Evolutionary conservation across 2,329 filamentous ascomycete species (phyloP), one percentile per base, ranked within the genome.

Genomic region (Thermoascus crustaceus): DNA sequence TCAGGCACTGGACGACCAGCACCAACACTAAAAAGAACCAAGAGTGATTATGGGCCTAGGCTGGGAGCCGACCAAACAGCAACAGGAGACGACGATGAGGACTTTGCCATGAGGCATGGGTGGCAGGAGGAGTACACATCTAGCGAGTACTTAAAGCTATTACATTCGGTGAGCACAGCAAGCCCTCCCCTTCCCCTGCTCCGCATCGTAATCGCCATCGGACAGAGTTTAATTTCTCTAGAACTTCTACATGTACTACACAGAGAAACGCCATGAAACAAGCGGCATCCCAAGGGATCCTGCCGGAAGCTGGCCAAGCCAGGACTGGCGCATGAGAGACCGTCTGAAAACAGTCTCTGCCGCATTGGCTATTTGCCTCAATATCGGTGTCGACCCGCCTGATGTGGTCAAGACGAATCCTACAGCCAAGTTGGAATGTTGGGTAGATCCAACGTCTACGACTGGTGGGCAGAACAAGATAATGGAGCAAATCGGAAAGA

Each of bases 191-290:
- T 29, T 7, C 26, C 40, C 23, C 5, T 29, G 4, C 18, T 7
- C 26, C 16, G 18, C 10, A 11, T 8, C 13, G 18, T 16, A n/a
- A 10, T 4, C 4, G 26, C 38, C 20, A 13, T n/a, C 10, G 18
- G 17, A 44, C 34, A 47, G 41, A 41, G 41, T 49, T 46, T 32
- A 43, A 39, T 38, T n/a, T 19, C 20, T 41, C 37, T 61, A 94
- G 83, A 93, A 86, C 48, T 98, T 94, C 78, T 96, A 94, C 69
- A 96, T 96, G 89, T 98, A 98, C 65, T 98, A 85, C 62, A 95
- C 89, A 44, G 91, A 98, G 63, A 96, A 96, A 63, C 82, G 89
- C 35, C 91, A 98, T 63, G 91, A 96, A 58, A 91, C 86, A 14
- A 89, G 86, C 22, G 91, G 87, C 14, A 86, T 88, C 47, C 85